Evolutionary conservation across 148 eudicot species (phyloP), one percentile per base, ranked within the genome.

Genomic region (Amaranthus cruentus): DNA sequence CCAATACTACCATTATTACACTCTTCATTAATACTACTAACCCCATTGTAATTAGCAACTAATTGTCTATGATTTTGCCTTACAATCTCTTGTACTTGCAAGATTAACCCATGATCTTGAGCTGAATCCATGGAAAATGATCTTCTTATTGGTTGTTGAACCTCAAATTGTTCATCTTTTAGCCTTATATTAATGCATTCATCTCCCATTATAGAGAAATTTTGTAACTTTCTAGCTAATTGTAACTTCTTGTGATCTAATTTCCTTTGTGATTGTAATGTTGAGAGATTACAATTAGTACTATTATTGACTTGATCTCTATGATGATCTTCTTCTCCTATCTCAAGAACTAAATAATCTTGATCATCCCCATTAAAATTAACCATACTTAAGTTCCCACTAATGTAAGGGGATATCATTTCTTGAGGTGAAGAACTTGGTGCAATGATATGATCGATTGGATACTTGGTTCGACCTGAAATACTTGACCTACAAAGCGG

Each of bases 391-490:
- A 57, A 78, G 66, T 4, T 82, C 44, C 78, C 73, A 77, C 57
- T 76, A 52, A 38, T 69, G 8, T 14, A 65, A 7, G 47, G 82
- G 9, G 75, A 69, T 46, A 77, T 54, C 1, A 76, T 56, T 55
- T 88, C 89, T 62, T 87, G 93, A 21, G 97, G 97, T 0, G 97
- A 91, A 46, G 97, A 89, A 53, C 76, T 89, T 5, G 97, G 97
- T 0, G 97, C 94, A 15, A 81, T 73, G 43, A 91, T 83, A 51
- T 65, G 86, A 55, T 88, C 89, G 7, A 77, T 70, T 15, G 84
- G 85, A 66, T 78, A 76, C 28, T 72, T 79, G 2, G 81, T 81
- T 48, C 76, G 56, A 0, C 91, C 96, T 0, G 96, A 88, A 72
- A 92, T 90, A 65, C 84, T 84, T 13, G 91, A 82, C 69, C 98